Evolutionary conservation across 2,329 filamentous ascomycete genomes (phyloP), one percentile per base, ranked within the genome.

Genomic region (Achaetomium macrosporum): DNA sequence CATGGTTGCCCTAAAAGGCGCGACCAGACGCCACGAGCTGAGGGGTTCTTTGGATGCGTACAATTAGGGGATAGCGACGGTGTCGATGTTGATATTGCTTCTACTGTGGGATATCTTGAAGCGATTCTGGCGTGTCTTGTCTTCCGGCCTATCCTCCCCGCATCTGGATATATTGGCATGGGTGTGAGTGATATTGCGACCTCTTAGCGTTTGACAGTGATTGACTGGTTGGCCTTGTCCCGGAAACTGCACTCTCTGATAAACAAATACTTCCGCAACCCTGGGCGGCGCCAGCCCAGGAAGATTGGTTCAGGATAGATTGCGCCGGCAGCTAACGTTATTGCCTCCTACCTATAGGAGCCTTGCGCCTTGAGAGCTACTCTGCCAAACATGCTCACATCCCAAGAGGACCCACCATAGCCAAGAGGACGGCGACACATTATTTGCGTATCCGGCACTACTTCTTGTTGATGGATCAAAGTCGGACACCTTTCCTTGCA

Each of bases 161-260:
- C 47, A 46, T 44, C 36, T 47, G 51, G 43, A 36, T 55, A 56
- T 51, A 58, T 57, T 56, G 49, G 37, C 41, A 41, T 15, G 42
- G 45, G 31, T 53, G 58, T 57, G 60, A 59, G 57, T 59, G 55
- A 53, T 61, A 59, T 62, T 19, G n/a, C 29, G 31, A 37, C 47
- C 49, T 35, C 33, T 45, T 35, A 42, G 35, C 40, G 56, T 64
- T 59, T 61, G 60, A 61, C 59, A 59, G 61, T 64, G 57, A 63
- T 62, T 62, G 54, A 49, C 53, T 55, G 44, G 61, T 58, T 60
- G 54, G 31, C n/a, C 39, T 41, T 42, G 57, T 54, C 58, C 61
- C 61, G 51, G 59, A 59, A 55, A 60, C 42, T 47, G 29, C 42
- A 42, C 50, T 51, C 35, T 30, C 31, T 36, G 46, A 55, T 47